A percentile compares a stretch with the other conserved stretches of the same genome.
phyloP scores from a whole-genome alignment of 495 filamentous ascomycete genomes.

The Hyaloscypha finlandica region DNA sequence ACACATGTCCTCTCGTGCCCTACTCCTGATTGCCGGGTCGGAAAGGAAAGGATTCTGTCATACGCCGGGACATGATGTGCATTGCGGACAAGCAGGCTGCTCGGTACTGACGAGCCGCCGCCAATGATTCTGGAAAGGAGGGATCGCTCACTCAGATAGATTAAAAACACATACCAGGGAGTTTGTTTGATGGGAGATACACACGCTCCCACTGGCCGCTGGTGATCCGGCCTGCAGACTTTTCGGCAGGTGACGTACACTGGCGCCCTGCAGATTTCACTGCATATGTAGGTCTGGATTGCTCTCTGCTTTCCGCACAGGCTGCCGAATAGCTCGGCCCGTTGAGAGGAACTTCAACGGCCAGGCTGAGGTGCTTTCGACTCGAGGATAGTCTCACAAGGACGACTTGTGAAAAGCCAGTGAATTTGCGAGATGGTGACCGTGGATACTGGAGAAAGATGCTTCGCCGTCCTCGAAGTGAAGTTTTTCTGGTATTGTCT shows the following conservation, averaged over 20 bases:
- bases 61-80: conserved; percentile 34
- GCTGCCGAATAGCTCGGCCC: conserved; percentile 29
- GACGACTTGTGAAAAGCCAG: not conserved
- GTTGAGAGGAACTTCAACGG: conserved; percentile 21
- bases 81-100: conserved; percentile 29
- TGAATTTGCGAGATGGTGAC: not conserved
- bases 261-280: conserved; percentile 26
- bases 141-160: conserved; percentile 26
- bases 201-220: not conserved
- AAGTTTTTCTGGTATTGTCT: conserved; percentile 4
- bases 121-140: conserved; percentile 9
- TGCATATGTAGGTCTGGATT: conserved; percentile 30
- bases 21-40: conserved; percentile 18
- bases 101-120: conserved; percentile 32
- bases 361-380: conserved; percentile 10
- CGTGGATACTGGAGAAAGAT: not conserved
- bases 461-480: not conserved
- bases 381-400: conserved; percentile 4
- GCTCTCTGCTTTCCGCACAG: conserved; percentile 25
- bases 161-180: conserved; percentile 33
- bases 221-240: conserved; percentile 8
- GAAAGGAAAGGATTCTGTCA: conserved; percentile 21
- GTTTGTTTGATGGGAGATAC: conserved; percentile 16
- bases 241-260: conserved; percentile 27
- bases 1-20: conserved; percentile 4